Evolutionary conservation across 352 stramenopile genomes (phyloP).

Genomic region (Pythium catenulatum): DNA sequence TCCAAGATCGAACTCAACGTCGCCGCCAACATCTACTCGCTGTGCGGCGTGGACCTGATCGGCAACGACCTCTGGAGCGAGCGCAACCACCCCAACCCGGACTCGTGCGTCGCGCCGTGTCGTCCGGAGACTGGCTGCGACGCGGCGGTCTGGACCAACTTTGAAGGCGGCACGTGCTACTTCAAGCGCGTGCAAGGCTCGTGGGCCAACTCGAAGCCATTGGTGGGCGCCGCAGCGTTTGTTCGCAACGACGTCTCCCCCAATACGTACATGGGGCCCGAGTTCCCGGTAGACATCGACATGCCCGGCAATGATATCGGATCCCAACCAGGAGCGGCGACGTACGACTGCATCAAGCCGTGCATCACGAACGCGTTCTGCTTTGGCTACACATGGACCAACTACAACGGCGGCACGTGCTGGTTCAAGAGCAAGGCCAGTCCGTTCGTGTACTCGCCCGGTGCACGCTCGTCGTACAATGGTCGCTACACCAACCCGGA

Average conservation of each 20-base stretch:
- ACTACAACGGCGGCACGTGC: conserved; percentile 75
- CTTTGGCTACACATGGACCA: conserved; percentile 64
- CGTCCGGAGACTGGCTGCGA: neutral
- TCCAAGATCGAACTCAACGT: too few species aligned
- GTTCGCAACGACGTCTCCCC: neutral
- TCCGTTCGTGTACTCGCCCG: neutral
- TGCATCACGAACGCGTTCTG: neutral
- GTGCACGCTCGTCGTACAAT: neutral
- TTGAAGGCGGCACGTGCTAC: conserved; percentile 19
- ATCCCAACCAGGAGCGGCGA: neutral
- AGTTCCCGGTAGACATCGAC: neutral
- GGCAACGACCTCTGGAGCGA: neutral
- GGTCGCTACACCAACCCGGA: neutral
- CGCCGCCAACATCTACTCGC: too few species aligned
- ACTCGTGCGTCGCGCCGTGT: neutral
- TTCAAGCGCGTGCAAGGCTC: neutral
- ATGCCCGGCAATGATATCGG: conserved; percentile 5
- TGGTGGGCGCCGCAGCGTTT: neutral
- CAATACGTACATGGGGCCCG: neutral
- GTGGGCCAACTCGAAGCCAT: neutral
- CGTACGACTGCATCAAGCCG: neutral
- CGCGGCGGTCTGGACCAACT: conserved; percentile 12
- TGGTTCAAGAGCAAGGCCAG: conserved; percentile 71
- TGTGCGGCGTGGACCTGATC: too few species aligned
- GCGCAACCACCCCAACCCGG: neutral